Base-by-base conservation (phyloP, 495 filamentous ascomycete genomes). In the Penicillium bovifimosum region DNA sequence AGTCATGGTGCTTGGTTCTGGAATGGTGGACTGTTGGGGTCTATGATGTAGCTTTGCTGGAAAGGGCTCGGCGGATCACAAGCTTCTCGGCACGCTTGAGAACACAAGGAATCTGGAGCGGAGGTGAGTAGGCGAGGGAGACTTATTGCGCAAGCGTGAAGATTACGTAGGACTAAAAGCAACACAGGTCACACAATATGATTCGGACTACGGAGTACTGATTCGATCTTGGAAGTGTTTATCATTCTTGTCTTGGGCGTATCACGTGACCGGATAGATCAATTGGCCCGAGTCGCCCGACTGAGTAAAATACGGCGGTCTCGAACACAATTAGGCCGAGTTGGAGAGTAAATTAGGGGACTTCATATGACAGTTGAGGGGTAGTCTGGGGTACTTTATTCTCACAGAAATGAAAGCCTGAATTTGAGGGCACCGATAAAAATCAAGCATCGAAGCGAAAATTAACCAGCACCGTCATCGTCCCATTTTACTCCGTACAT, bases 1-100 rank as follows among this genome's bases (percentile, higher is more conserved):
- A 32, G 69, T 43, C 69, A 77, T 77, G 26, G 13, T 52, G 46
- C 40, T 35, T 48, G 38, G 7, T 34, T 9, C 13, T 34, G 9
- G 32, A 29, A 29, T 29, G 1, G 32, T 42, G 44, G 38, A 41
- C 16, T 9, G 14, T 28, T n/a, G 24, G 17, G 17, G 33, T 35
- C 14, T 51, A 36, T 36, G 54, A 18, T 50, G 53, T 24, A 50
- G 48, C 16, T 55, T 33, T n/a, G 40, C 40, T 31, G 52, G 35
- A 34, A 24, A 39, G 18, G 42, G 53, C 34, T 41, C 14, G 42
- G 50, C 11, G 29, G 45, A 47, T 53, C 50, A 55, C 55, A 55
- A 47, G 53, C 46, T 49, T 38, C 51, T 52, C 48, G 50, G 48
- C 17, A 40, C 9, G 35, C 8, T 40, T 18, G 16, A 10, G 17